Base-by-base conservation (phyloP, 2,329 filamentous ascomycete genomes). In the Ophiobolus disseminans region DNA sequence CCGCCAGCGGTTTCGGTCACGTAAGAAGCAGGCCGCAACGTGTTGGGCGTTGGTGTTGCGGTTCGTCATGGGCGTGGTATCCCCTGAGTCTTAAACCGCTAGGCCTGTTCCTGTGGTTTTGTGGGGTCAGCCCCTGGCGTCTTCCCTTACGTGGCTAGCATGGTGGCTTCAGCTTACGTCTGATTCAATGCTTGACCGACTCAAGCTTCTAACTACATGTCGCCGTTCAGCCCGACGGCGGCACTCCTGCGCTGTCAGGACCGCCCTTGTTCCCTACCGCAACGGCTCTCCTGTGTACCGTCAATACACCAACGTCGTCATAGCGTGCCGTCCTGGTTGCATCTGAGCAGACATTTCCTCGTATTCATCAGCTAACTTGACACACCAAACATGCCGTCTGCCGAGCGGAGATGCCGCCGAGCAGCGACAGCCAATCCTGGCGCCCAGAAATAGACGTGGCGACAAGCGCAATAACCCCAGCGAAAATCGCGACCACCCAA, bases 391-490 rank as follows among this genome's bases (percentile, higher is more conserved):
- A 43, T 48, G 58, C 55, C 47, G 56, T 41, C 44, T 40, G 36
- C 50, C 50, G 55, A 22, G 17, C 11, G n/a, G 20, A 35, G 31
- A 11, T 39, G 23, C 35, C 17, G 17, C 9, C 31, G 36, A 39
- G 44, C 41, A n/a, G 35, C 45, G 40, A 20, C 9, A 56, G 41
- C 54, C 60, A 62, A 50, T 63, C 42, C 48, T 32, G 52, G 19
- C 41, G 60, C 55, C 62, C 55, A 58, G 57, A 57, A 65, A 68
- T 65, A 65, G 62, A 58, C 42, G 31, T n/a, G 32, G 34, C 48
- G 41, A 49, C 60, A 39, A 48, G 54, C 49, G 35, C n/a, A n/a
- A n/a, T 35, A 23, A 47, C 35, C 57, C 62, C 50, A 50, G 58
- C 53, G 58, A 50, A 45, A 59, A 68, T 67, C 65, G 34, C 41